phyloP scores from a whole-genome alignment of 768 basidiomycete genomes.

The Kwoniella europaea region DNA sequence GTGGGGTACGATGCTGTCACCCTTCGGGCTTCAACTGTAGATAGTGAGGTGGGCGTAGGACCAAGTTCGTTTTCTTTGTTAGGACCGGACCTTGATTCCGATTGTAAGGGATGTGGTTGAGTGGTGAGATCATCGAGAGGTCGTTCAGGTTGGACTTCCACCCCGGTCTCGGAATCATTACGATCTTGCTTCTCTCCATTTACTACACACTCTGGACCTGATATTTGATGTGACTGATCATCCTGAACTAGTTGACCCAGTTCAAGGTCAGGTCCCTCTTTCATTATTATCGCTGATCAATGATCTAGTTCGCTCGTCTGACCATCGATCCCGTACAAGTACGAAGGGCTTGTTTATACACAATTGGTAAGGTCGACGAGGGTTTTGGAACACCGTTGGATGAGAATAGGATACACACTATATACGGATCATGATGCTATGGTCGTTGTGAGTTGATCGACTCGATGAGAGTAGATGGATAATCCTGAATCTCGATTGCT shows the following conservation, averaged over 20 bases:
- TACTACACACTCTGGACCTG: too few species aligned
- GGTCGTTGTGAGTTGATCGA: neutral
- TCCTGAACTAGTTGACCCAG: neutral
- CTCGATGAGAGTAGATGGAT: neutral
- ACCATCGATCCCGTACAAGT: neutral
- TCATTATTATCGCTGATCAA: neutral
- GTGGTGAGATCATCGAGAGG: neutral
- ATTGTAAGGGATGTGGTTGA: neutral
- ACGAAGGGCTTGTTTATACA: neutral
- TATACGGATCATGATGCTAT: neutral
- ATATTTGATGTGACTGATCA: neutral
- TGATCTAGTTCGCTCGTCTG: neutral
- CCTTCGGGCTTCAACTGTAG: constrained; percentile 1
- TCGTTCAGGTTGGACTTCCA: constrained; percentile 3
- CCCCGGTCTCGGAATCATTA: too few species aligned
- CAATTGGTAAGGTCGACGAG: neutral
- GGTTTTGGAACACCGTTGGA: too few species aligned
- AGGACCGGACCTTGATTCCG: neutral
- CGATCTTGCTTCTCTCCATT: too few species aligned
- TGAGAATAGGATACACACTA: neutral
- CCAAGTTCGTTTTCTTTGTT: neutral
- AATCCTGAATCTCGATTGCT: neutral
- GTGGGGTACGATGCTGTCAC: constrained; percentile 16
- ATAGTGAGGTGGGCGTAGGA: constrained; percentile 7
- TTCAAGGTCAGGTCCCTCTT: constrained; percentile 2